Conservation (phyloP, 305 asterid genomes). For the Salvia sclarea region DNA sequence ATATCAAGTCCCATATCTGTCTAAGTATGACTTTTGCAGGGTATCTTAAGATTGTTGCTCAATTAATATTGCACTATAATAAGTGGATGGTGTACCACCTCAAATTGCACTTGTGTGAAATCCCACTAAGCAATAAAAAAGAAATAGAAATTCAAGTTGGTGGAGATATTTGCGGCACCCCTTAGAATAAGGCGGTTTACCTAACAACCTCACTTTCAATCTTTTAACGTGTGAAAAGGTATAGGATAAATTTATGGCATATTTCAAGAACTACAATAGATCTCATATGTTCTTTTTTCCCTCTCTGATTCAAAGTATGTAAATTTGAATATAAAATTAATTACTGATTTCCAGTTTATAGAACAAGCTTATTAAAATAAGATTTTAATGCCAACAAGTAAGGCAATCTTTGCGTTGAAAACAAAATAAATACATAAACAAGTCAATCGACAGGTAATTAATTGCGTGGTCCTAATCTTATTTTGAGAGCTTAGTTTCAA, state of each 20-base stretch:
- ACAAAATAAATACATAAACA: no score
- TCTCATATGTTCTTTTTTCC: neutral
- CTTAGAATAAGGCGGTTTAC: constrained; percentile 31
- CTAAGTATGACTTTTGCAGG: neutral
- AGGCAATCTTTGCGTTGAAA: no score
- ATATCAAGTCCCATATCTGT: neutral
- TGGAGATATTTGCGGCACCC: constrained; percentile 28
- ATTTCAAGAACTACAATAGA: constrained; percentile 1
- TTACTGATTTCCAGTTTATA: neutral
- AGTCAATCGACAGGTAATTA: no score
- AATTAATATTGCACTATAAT: constrained; percentile 6
- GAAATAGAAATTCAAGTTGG: constrained; percentile 16
- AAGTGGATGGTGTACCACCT: constrained; percentile 33
- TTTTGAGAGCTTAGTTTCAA: neutral
- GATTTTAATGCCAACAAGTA: neutral
- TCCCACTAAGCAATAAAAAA: constrained; percentile 23
- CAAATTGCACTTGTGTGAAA: constrained; percentile 27
- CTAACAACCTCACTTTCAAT: constrained; percentile 33
- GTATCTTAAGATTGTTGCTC: neutral
- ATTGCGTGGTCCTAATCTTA: no score
- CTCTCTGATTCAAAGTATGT: neutral
- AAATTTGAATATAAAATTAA: neutral
- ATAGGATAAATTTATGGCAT: neutral
- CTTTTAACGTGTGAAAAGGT: neutral
- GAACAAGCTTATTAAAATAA: neutral